A percentile compares a stretch with the other conserved stretches of the same genome.
Conservation (phyloP, 805 yeast genomes). For the Yarrowia deformans region DNA sequence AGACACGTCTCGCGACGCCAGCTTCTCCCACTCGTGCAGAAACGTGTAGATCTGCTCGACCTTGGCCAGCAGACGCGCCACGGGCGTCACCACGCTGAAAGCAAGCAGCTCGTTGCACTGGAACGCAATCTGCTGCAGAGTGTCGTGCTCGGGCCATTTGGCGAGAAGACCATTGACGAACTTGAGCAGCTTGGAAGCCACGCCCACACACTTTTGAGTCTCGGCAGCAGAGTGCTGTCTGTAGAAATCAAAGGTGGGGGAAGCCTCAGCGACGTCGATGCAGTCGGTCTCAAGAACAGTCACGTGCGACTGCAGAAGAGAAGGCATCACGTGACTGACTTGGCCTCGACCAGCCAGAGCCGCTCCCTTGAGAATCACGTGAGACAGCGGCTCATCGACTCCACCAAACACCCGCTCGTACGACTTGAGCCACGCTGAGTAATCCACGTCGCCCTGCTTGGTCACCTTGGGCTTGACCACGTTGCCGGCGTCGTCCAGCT, state of each 20-base stretch:
- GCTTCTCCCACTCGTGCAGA: constrained; percentile 91
- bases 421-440: constrained; percentile 12
- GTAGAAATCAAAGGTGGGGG: constrained; percentile 65
- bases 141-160: constrained; percentile 96
- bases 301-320: constrained; percentile 16
- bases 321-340: constrained; percentile 8
- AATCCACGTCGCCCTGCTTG: constrained; percentile 17
- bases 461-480: constrained; percentile 36
- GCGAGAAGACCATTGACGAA: constrained; percentile 58
- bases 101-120: constrained; percentile 70
- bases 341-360: not conserved
- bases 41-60: constrained; percentile 85
- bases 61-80: constrained; percentile 79
- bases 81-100: constrained; percentile 70
- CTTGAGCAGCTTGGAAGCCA: constrained; percentile 57
- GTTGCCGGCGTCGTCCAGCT: constrained; percentile 28
- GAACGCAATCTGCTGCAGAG: constrained; percentile 70
- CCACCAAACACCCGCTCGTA: constrained; percentile 19
- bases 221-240: constrained; percentile 66
- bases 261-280: not conserved
- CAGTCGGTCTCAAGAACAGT: constrained; percentile 16
- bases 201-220: constrained; percentile 62
- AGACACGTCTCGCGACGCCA: constrained; percentile 80
- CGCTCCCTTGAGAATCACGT: constrained; percentile 16
- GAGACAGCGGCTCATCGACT: not conserved